Percentiles rank a stretch among this genome's conserved stretches.
Evolutionary conservation across 2,329 filamentous ascomycete species (phyloP).

Genomic region (Clarireedia monteithiana): DNA sequence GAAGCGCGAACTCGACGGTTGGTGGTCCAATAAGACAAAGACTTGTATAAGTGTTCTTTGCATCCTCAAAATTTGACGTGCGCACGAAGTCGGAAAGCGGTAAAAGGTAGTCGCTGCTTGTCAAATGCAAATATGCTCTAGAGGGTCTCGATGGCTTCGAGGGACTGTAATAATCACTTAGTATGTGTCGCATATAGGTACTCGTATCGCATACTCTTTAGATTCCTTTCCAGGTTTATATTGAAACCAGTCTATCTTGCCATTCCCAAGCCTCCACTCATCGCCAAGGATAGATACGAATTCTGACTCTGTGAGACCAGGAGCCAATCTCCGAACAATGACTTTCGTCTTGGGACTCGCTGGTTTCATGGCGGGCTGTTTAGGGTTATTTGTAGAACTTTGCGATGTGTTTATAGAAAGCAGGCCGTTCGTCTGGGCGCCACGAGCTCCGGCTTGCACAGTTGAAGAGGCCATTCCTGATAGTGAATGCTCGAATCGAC

Average conservation of each 20-base stretch:
- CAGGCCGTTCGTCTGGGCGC: slow-evolving; percentile 42
- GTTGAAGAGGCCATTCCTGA: neutral
- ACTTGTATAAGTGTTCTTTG: slow-evolving; percentile 66
- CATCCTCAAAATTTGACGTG: slow-evolving; percentile 67
- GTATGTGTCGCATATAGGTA: neutral
- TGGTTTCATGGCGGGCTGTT: slow-evolving; percentile 37
- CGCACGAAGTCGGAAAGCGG: slow-evolving; percentile 65
- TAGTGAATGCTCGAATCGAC: too few species aligned
- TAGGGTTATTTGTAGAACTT: slow-evolving; percentile 35
- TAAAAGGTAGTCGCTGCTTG: slow-evolving; percentile 60
- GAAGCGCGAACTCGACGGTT: slow-evolving; percentile 71
- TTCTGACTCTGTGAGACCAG: slow-evolving; percentile 73
- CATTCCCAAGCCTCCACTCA: slow-evolving; percentile 73
- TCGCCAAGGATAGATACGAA: slow-evolving; percentile 65
- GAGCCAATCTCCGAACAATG: slow-evolving; percentile 75
- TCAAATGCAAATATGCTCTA: slow-evolving; percentile 74
- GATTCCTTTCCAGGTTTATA: slow-evolving; percentile 72
- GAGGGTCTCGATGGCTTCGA: slow-evolving; percentile 78
- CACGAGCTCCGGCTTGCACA: slow-evolving; percentile 21
- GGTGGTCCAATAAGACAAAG: slow-evolving; percentile 71
- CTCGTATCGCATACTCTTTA: slow-evolving; percentile 56
- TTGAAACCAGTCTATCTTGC: slow-evolving; percentile 77
- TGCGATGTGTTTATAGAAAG: slow-evolving; percentile 41
- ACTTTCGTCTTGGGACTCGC: slow-evolving; percentile 64
- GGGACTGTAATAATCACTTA: slow-evolving; percentile 41